Evolutionary conservation across 2,329 filamentous ascomycete genomes (phyloP), one percentile per base, ranked within the genome.

Genomic region (Seiridium cupressi): DNA sequence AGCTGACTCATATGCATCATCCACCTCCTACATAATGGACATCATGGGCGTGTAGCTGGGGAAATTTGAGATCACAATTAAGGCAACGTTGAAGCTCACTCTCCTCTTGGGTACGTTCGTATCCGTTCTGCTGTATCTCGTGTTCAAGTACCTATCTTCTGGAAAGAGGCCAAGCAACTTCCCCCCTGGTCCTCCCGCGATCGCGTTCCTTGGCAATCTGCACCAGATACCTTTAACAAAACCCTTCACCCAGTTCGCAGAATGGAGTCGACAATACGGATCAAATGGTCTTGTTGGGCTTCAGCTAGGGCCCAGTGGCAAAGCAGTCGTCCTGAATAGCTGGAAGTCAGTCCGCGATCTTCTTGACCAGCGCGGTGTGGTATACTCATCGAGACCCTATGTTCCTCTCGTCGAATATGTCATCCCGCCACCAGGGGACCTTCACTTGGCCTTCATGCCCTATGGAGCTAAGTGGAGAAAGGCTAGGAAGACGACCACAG

Each of bases 311-410:
- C 61, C 65, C 49, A 60, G 60, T 9, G 59, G 55, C n/a, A 54
- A 60, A n/a, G 51, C 60, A 8, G 57, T 69, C 11, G 58, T 69
- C 47, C 55, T 69, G 5, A 65, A 61, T n/a, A 68, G 54, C 49
- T 67, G 62, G 65, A 62, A 60, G 32, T 55, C 60, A 7, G 65
- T 62, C 32, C 59, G 61, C 34, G 67, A 69, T 26, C 64, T 69
- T 9, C 62, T 69, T 5, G 63, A 66, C 55, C 61, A 60, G 51
- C 65, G 64, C n/a, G 65, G 64, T 4, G 63, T 60, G 4, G 58
- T 66, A 40, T 69, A 67, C 56, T 67, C 67, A 4, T 63, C 65
- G 5, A 59, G 67, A 4, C 67, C 65, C 5, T 13, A 48, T n/a
- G 36, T 66, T 9, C 46, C 47, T 36, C 54, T 63, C 8, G 59